phyloP scores from a whole-genome alignment of 2,329 filamentous ascomycete genomes.

The Gaeumannomyces tritici region DNA sequence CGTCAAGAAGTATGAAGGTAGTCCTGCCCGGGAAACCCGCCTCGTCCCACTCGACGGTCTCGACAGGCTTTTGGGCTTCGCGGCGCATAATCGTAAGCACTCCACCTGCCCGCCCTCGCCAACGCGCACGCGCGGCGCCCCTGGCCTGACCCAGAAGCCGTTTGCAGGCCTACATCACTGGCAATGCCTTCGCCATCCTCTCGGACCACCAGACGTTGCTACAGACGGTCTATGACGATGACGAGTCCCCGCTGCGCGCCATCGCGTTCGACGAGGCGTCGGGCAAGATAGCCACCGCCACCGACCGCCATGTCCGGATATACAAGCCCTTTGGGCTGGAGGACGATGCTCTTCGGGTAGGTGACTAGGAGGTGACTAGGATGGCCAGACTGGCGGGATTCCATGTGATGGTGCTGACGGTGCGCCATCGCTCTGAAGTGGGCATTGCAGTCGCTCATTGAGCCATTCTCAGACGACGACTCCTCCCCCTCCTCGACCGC shows the following conservation, averaged over 20 bases:
- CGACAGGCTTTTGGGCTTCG: conserved; percentile 34
- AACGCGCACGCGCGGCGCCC: not conserved
- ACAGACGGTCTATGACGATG: conserved; percentile 86
- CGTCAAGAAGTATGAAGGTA: conserved; percentile 30
- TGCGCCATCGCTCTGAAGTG: conserved; percentile 33
- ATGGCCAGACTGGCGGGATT: not conserved
- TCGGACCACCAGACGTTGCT: conserved; percentile 63
- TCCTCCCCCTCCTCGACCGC: conserved; percentile 29
- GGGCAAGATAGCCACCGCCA: conserved; percentile 77
- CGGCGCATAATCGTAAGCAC: conserved; percentile 22
- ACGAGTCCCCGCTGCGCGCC: conserved; percentile 57
- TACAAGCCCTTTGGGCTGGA: conserved; percentile 67
- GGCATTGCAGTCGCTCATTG: conserved; percentile 54
- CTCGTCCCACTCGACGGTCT: conserved; percentile 34
- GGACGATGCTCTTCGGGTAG: conserved; percentile 57
- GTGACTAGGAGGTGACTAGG: no score
- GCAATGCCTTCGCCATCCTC: conserved; percentile 78
- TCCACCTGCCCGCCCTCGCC: not conserved
- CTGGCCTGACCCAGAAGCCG: not conserved
- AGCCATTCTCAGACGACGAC: conserved; percentile 26
- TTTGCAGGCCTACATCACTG: conserved; percentile 74
- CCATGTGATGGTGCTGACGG: conserved; percentile 1
- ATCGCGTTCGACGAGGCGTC: conserved; percentile 72
- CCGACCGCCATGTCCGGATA: conserved; percentile 56
- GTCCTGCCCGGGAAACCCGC: conserved; percentile 39